Evolutionary conservation across 2,329 filamentous ascomycete genomes (phyloP), one percentile per base, ranked within the genome.

Genomic region (Neofusicoccum sp.): DNA sequence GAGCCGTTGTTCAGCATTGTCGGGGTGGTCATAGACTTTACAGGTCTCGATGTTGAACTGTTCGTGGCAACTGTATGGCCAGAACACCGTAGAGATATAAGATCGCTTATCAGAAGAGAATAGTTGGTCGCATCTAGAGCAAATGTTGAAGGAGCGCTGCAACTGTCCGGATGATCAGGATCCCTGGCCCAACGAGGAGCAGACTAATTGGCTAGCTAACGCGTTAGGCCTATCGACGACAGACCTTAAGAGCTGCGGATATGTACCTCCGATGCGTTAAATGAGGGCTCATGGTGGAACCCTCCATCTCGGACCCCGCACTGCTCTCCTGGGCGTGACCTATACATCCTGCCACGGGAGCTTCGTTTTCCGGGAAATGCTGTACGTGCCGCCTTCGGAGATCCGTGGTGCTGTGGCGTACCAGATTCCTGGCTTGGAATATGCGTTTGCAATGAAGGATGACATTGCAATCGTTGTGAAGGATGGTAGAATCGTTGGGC

Each of bases 131-230:
- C 11, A 12, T 7, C 28, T 58, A 3, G 33, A 47, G n/a, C 41
- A 11, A 4, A 16, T 6, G 4, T 28, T 58, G 29, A n/a, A 28
- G n/a, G 29, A 45, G 5, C 54, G 54, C 4, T 58, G 73, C 63
- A 16, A 79, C 67, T 12, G 2, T 16, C 33, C 67, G 61, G 14
- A 8, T 6, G n/a, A 6, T 8, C 39, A 45, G n/a, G 29, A 45
- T 7, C 54, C 31, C 31, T 58, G 54, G 54, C 6, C 6, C 7
- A n/a, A 36, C 9, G 11, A 11, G n/a, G 4, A 28, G 16, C 29
- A 28, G 44, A 50, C 29, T 3, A 6, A 50, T n/a, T 3, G 8
- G n/a, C 47, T 58, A 12, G 54, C 54, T 4, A 7, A 37, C 2
- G 54, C 41, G 6, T 8, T 58, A 41, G 39, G 41, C 0, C 29